Conservation (phyloP, 2,329 filamentous ascomycete genomes). For the Colletotrichum sp. region DNA sequence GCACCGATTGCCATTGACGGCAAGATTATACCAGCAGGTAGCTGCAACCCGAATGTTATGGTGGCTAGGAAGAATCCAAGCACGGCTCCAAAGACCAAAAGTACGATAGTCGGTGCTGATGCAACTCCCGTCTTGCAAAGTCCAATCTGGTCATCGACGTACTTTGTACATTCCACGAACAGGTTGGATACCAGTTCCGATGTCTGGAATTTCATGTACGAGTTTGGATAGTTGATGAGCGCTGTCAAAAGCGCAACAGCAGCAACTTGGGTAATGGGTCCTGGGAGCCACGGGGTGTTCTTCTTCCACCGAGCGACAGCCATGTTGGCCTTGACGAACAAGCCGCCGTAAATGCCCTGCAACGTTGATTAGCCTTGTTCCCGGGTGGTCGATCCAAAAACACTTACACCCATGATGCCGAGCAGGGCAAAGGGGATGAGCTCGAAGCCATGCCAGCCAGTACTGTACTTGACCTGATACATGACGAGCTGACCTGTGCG, state of each 20-base stretch:
- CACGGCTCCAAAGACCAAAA: conserved; percentile 81
- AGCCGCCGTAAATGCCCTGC: conserved; percentile 86
- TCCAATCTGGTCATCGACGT: conserved; percentile 84
- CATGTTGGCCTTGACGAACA: conserved; percentile 97
- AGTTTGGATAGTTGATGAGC: conserved; percentile 91
- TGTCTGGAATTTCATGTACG: conserved; percentile 92
- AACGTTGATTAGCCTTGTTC: conserved; percentile 13
- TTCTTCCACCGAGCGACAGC: conserved; percentile 81
- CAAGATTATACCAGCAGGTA: conserved; percentile 93
- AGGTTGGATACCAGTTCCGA: conserved; percentile 91
- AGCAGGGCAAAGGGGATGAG: conserved; percentile 86
- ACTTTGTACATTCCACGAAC: conserved; percentile 86
- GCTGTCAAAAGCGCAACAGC: conserved; percentile 83
- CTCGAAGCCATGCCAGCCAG: conserved; percentile 93
- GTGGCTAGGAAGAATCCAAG: conserved; percentile 86
- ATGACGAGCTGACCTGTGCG: conserved; percentile 93
- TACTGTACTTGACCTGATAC: conserved; percentile 93
- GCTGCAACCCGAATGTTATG: conserved; percentile 84
- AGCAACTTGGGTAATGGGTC: conserved; percentile 80
- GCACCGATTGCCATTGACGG: conserved; percentile 97
- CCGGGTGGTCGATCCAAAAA: not conserved
- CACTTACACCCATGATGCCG: conserved; percentile 76
- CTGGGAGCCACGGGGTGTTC: conserved; percentile 66
- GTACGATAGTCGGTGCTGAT: conserved; percentile 80
- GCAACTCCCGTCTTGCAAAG: conserved; percentile 88